Evolutionary conservation across 2,329 filamentous ascomycete species (phyloP), one percentile per base, ranked within the genome.

Genomic region (Rasamsonia emersonii): DNA sequence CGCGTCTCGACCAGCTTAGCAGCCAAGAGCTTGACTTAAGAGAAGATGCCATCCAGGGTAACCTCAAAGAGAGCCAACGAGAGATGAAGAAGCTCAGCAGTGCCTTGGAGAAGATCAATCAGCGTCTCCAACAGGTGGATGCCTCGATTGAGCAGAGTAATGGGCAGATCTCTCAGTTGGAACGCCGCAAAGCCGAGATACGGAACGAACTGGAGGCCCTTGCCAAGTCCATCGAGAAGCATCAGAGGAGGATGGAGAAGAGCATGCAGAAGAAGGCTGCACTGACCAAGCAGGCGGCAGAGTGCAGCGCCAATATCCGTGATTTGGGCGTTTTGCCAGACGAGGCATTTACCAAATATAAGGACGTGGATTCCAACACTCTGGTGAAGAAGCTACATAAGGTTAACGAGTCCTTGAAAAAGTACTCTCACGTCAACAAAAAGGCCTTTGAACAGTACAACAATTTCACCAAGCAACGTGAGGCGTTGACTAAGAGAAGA

Each of bases 391-490:
- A 80, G 35, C 75, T 96, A 15, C 86, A 91, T 62, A 93, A 88
- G 51, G 86, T 89, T 50, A 93, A 93, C 42, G 85, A 94, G 47
- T 79, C 83, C 0, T 70, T 96, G 33, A 96, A 96, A 65, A 94
- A 95, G 56, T 96, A 91, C 64, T 86, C 86, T 34, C 86, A 95
- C 50, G 88, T 98, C 64, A 98, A 98, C 73, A 98, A 96, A 66
- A 96, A 98, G 64, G 91, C 91, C 0, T 94, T 96, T 54, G 93
- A 98, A 61, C 91, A 98, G 58, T 98, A 96, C 67, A 93, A 89
- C 64, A 93, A 80, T 63, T 98, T 96, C 57, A 95, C 89, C 5
- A 82, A 79, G 30, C 86, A 95, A 60, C 82, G 93, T 36, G 88
- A 94, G 40, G 81, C 82, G 14, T 70, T 98, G 11, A 82, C 83